Evolutionary conservation across 768 basidiomycete genomes (phyloP).

Genomic region (Postia placenta): DNA sequence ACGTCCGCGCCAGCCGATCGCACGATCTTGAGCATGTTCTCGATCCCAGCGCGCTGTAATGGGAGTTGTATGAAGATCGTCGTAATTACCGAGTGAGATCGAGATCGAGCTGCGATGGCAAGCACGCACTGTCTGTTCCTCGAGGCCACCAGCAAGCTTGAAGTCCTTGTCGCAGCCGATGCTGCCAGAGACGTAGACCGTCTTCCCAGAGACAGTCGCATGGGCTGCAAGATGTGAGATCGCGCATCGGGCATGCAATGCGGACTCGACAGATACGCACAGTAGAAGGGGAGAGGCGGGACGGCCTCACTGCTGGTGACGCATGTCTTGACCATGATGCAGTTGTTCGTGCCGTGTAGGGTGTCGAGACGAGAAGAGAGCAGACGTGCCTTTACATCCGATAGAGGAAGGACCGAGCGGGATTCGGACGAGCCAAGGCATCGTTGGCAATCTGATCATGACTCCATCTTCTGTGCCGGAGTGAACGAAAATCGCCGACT

Average conservation of each 20-base stretch:
- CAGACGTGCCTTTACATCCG: too few species aligned
- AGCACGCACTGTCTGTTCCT: slow-evolving; percentile 32
- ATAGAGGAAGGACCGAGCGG: too few species aligned
- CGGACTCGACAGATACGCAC: slow-evolving; percentile 17
- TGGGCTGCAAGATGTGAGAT: slow-evolving; percentile 23
- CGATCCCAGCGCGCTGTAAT: slow-evolving; percentile 29
- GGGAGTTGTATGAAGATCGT: too few species aligned
- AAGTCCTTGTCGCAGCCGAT: slow-evolving; percentile 29
- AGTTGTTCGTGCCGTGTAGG: too few species aligned
- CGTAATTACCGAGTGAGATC: not conserved
- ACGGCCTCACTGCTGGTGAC: slow-evolving; percentile 23
- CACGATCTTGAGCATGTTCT: slow-evolving; percentile 33
- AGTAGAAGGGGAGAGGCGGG: slow-evolving; percentile 30
- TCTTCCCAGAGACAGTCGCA: slow-evolving; percentile 28
- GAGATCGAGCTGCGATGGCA: not conserved
- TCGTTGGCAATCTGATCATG: too few species aligned
- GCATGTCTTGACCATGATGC: slow-evolving; percentile 18
- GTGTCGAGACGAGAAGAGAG: too few species aligned
- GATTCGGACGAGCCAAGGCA: too few species aligned
- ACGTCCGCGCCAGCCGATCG: slow-evolving; percentile 32
- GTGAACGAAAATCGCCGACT: too few species aligned
- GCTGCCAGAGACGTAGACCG: slow-evolving; percentile 36
- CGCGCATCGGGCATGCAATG: not conserved
- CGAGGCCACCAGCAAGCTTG: slow-evolving; percentile 30
- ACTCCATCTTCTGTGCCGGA: too few species aligned